Evolutionary conservation across 164 flowering plant species (phyloP), one percentile per base, ranked within the genome.

Genomic region (Berberis vulgaris): DNA sequence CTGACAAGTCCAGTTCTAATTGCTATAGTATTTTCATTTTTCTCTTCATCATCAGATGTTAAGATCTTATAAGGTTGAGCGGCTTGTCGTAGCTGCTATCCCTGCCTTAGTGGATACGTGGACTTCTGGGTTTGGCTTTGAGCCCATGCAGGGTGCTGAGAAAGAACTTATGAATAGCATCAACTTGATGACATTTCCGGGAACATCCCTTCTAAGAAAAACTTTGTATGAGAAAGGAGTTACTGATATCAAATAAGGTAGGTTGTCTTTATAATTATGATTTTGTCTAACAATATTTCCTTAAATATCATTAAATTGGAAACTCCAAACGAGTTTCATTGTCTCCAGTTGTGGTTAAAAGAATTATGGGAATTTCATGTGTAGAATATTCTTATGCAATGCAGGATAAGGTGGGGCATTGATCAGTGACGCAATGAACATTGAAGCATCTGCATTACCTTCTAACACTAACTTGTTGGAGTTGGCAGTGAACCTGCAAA

Each of bases 111-210:
- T 94, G 59, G 91, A 87, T 49, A 94, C 97, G 41, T 94, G 99
- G 99, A 87, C 91, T 0, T 44, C 60, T 45, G 97, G 93, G 53
- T 94, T 94, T 73, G 99, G 99, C 64, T 94, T 87, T 69, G 50
- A 67, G 70, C 83, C 69, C 5, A 59, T 94, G 69, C 83, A 83
- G 53, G 81, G 83, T 10, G 65, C 74, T 54, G 97, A 91, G 71
- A 89, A 71, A 64, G 68, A 69, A 68, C 64, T 70, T 41, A 76
- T 91, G 41, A 81, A 69, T 10, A 69, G 71, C 44, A 74, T 89
- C 70, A 94, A 85, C 73, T 76, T 94, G 72, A 89, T 94, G 97
- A 86, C 86, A n/a, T 89, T 94, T 71, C 96, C 99, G 42, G 99
- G 96, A 69, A 76, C 96, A 55, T 69, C 81, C 50, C 71, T 84